phyloP scores from a whole-genome alignment of 148 eudicot genomes.

The Nepenthes mirabilis region DNA sequence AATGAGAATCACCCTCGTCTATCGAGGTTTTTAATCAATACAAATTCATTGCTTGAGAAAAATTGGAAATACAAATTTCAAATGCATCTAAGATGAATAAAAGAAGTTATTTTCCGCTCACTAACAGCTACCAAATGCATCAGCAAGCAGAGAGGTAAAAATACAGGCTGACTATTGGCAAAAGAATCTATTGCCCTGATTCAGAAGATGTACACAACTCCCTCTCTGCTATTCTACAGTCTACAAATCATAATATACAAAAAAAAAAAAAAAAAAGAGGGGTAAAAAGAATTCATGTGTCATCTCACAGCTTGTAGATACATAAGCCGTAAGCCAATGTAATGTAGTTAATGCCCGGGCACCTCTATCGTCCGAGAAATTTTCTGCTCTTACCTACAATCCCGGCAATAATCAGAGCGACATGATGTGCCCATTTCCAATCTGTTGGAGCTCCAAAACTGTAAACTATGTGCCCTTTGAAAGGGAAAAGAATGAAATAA shows the following conservation, averaged over 20 bases:
- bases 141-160: no score
- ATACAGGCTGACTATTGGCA: no score
- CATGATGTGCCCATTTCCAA: constrained; percentile 9
- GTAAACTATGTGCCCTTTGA: constrained; percentile 17
- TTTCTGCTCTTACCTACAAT: constrained; percentile 4
- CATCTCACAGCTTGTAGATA: constrained; percentile 38
- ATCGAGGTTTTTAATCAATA: no score
- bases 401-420: constrained; percentile 22
- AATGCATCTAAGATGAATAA: no score
- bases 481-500: constrained; percentile 49
- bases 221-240: constrained; percentile 6
- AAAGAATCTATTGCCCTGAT: no score
- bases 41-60: no score
- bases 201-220: constrained; percentile 1
- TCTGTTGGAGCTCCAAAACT: constrained; percentile 23
- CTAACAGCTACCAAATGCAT: no score
- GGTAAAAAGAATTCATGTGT: constrained; percentile 2
- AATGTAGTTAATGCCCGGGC: not conserved
- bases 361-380: constrained; percentile 9
- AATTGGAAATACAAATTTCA: no score
- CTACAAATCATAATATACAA: constrained; percentile 14
- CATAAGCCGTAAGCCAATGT: constrained; percentile 28
- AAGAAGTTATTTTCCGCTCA: no score
- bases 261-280: not conserved
- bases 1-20: no score